Conservation (phyloP, 345 rosid species). For the Pistacia vera region DNA sequence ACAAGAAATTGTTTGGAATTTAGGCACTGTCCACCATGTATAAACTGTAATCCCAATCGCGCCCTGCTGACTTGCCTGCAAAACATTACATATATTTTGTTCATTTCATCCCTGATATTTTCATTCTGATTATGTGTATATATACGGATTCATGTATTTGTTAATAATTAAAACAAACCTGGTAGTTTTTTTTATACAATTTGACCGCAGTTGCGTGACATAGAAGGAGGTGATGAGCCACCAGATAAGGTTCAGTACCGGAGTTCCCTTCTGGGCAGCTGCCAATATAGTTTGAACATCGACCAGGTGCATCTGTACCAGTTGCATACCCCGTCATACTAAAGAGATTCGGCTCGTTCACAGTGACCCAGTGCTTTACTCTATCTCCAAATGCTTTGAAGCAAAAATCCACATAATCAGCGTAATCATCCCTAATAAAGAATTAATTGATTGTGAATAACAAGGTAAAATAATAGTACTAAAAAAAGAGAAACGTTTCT, state of each 20-base stretch:
- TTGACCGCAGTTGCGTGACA: slow-evolving; percentile 40
- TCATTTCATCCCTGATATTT: neutral
- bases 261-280: slow-evolving; percentile 45
- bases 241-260: slow-evolving; percentile 44
- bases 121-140: neutral
- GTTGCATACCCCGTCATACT: slow-evolving; percentile 23
- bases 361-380: slow-evolving; percentile 38
- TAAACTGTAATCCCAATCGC: slow-evolving; percentile 39
- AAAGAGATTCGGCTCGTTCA: slow-evolving; percentile 28
- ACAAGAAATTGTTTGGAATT: slow-evolving; percentile 28
- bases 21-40: slow-evolving; percentile 43
- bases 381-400: slow-evolving; percentile 40
- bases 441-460: too few relatives aligned
- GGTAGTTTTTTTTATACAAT: slow-evolving; percentile 39
- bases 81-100: neutral
- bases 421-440: slow-evolving; percentile 25
- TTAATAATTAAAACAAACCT: slow-evolving; percentile 24
- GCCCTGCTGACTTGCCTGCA: slow-evolving; percentile 44
- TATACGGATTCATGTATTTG: neutral
- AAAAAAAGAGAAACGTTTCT: too few relatives aligned
- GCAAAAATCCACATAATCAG: slow-evolving; percentile 31
- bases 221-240: slow-evolving; percentile 39
- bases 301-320: slow-evolving; percentile 46
- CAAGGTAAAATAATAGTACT: too few relatives aligned
- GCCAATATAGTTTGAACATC: slow-evolving; percentile 42